Base-by-base conservation (phyloP, 306 rosid genomes). In the Prunus davidiana region DNA sequence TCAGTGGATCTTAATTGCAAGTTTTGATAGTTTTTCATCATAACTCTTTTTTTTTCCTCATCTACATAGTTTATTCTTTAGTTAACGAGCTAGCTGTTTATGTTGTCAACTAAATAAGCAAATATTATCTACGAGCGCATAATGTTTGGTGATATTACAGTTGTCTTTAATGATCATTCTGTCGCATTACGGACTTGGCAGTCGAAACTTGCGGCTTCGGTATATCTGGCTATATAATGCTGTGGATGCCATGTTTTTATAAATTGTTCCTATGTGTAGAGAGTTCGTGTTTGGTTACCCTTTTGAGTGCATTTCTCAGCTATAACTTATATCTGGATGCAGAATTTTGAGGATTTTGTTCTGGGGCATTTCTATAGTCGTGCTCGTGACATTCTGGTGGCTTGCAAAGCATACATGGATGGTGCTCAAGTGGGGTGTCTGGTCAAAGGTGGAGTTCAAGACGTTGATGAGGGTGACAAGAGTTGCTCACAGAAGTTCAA, bases 401-500 rank as follows among this genome's bases (percentile, higher is more conserved):
- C 96, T 7, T 91, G 94, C 72, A 87, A 87, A 84, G 91, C 96
- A 38, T 91, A 91, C 74, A 83, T 80, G 82, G 91, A 86, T 68
- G 98, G 98, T 52, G 93, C 96, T 83, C 96, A 89, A 81, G 97
- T 91, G 64, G 98, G 98, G 9, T 91, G 91, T 79, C 81, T 87
- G 77, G 96, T 80, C 49, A 86, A 86, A 84, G 97, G 91, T 55
- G 97, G 96, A 43, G 93, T 88, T 81, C 97, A 88, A 79, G 97
- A 91, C 70, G 91, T 89, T 41, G 92, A 88, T 47, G 85, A 67
- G 54, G 86, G 97, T 57, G 91, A 91, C 84, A 82, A 83, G 86
- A 91, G 98, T 88, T 84, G 89, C 88, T 88, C 98, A 18, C 74
- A 61, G 66, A 46, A 47, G 30, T 93, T 93, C 51, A 78, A 86